These are phyloP conservation scores for Daldinia grandis DNA, from an alignment of 495 filamentous ascomycete genomes.

Conservation along the genomic window DNA sequence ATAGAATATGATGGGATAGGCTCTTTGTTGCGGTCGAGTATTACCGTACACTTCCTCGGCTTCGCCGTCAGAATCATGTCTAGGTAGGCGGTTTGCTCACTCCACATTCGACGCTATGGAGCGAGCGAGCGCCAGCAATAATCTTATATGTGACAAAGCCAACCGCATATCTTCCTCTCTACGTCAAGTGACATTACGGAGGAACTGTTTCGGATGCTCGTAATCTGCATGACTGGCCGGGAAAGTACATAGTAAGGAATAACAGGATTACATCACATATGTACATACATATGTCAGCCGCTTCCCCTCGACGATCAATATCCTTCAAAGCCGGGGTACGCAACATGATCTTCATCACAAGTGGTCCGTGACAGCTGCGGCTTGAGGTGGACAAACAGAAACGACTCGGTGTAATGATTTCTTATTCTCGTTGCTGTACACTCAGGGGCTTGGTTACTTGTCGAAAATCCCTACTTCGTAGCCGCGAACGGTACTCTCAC, in stretches of 20 bases:
- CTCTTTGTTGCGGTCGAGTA: not conserved
- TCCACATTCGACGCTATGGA: constrained; percentile 7
- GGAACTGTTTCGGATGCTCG: constrained; percentile 34
- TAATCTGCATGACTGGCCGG: constrained; percentile 15
- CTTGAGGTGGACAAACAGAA: constrained; percentile 25
- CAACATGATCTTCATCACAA: constrained; percentile 36
- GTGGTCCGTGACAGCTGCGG: constrained; percentile 31
- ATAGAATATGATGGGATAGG: constrained; percentile 1
- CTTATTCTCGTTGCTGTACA: constrained; percentile 13
- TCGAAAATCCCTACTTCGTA: constrained; percentile 30
- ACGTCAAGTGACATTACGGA: constrained; percentile 26
- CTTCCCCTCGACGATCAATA: constrained; percentile 38
- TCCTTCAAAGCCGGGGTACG: constrained; percentile 30
- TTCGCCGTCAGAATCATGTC: constrained; percentile 15
- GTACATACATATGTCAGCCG: constrained; percentile 28
- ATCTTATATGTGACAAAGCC: constrained; percentile 17
- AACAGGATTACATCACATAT: constrained; percentile 4
- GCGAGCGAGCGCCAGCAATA: constrained; percentile 20
- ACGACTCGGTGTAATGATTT: constrained; percentile 18
- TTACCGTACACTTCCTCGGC: constrained; percentile 2
- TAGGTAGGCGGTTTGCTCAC: constrained; percentile 1
- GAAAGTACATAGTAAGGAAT: constrained; percentile 7
- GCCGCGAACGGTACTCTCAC: constrained; percentile 13
- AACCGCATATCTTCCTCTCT: constrained; percentile 9
- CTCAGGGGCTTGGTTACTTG: constrained; percentile 19